Base-by-base conservation (phyloP, 352 stramenopile species). In the Globisporangium heterothallicum region DNA sequence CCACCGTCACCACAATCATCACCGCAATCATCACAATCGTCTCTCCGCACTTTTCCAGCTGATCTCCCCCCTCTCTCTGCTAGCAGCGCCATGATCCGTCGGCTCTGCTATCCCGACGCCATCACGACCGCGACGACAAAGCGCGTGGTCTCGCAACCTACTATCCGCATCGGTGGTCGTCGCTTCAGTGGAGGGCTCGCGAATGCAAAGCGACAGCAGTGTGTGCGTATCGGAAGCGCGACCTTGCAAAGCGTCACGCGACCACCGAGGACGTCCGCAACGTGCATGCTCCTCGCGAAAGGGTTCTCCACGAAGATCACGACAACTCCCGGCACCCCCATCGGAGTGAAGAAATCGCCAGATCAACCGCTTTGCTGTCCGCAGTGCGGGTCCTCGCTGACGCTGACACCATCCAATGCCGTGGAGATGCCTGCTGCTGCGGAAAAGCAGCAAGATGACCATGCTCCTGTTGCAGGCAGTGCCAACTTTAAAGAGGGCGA, bases 401-500 rank as follows among this genome's bases (percentile, higher is more conserved):
- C 78, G 50, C 63, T 84, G 8, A 63, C 76, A 0, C 59, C 77
- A 25, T 56, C 67, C n/a, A n/a, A n/a, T 12, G 61, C 77, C 14
- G 55, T 58, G 0, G 61, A 63, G 8, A 44, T 40, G 4, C 18
- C 61, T 16, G 40, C 58, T 19, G 43, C 27, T 29, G 24, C 18
- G 21, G 46, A 53, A 9, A 53, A 40, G 16, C 19, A 43, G 42
- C 29, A 68, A 65, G 49, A 56, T 35, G 57, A 69, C 6, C 14
- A 13, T 38, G 25, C 25, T 22, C 13, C 42, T 13, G 44, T 34
- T 12, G 13, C 19, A 13, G 29, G 13, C 4, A 3, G 44, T 6
- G 26, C 24, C 8, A 43, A 29, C 38, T 86, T 89, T 52, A 87
- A 87, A 66, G 79, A 88, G 46, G 78, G 78, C 18, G 80, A 91